Evolutionary conservation across 441 rosid genomes (phyloP).

Genomic region (Dalechampia spathulata): DNA sequence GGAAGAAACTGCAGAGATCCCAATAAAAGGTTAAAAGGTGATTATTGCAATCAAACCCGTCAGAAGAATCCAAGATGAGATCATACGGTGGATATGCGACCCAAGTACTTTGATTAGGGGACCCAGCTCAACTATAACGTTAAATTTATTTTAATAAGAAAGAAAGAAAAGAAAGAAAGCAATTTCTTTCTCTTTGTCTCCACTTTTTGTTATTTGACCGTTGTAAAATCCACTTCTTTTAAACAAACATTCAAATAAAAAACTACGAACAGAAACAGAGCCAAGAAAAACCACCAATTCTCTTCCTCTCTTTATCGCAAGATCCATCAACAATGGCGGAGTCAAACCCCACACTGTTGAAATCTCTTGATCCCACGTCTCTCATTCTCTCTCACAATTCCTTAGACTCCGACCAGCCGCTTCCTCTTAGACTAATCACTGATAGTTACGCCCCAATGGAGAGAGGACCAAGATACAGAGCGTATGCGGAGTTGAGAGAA

Average conservation of each 20-base stretch:
- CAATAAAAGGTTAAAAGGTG: no score
- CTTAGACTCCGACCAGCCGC: constrained; percentile 23
- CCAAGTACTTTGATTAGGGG: neutral
- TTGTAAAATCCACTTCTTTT: constrained; percentile 24
- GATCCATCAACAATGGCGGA: constrained; percentile 30
- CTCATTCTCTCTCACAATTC: constrained; percentile 51
- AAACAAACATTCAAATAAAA: neutral
- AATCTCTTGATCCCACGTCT: constrained; percentile 45
- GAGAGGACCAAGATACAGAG: constrained; percentile 69
- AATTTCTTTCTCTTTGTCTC: neutral
- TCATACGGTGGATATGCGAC: neutral
- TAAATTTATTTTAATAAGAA: neutral
- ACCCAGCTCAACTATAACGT: constrained; percentile 24
- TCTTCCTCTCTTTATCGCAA: neutral
- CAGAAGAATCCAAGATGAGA: neutral
- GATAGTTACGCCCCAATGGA: constrained; percentile 37
- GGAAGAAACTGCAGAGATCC: no score
- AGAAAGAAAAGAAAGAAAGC: neutral
- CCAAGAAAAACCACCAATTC: neutral
- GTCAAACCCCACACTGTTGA: constrained; percentile 24
- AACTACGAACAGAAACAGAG: constrained; percentile 5
- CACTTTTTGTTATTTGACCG: constrained; percentile 34
- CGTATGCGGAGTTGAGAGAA: constrained; percentile 62
- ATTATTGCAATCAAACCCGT: neutral
- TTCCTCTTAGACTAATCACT: constrained; percentile 41